A percentile compares a stretch with the other conserved stretches of the same genome.
phyloP scores from a whole-genome alignment of 331 rosid genomes.

The Malus hybrid region DNA sequence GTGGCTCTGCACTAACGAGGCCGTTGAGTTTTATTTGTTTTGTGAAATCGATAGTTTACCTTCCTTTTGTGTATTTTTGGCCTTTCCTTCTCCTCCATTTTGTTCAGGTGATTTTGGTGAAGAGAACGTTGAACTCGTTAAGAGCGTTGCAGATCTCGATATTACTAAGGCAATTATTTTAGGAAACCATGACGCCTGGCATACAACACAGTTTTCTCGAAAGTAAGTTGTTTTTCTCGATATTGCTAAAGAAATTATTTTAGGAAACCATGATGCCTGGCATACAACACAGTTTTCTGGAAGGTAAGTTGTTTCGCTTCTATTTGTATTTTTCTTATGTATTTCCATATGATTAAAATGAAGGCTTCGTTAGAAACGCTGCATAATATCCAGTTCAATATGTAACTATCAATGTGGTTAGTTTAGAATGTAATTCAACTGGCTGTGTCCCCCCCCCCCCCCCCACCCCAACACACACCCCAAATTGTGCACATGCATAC shows the following conservation, averaged over 20 bases:
- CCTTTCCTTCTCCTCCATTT: slow-evolving; percentile 10
- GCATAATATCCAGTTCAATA: background rate
- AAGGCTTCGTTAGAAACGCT: background rate
- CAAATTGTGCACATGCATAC: background rate
- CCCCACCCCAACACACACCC: background rate
- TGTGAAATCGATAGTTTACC: background rate
- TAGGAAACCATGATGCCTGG: slow-evolving; percentile 97
- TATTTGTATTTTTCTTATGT: background rate
- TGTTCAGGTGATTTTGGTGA: slow-evolving; percentile 84
- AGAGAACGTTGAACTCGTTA: slow-evolving; percentile 78
- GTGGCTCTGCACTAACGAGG: background rate
- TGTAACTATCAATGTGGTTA: background rate
- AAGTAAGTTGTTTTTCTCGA: slow-evolving; percentile 37
- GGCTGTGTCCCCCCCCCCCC: background rate
- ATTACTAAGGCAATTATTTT: slow-evolving; percentile 71
- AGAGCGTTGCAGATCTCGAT: slow-evolving; percentile 51
- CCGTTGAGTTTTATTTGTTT: slow-evolving; percentile 5
- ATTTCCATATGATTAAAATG: background rate
- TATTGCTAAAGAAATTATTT: slow-evolving; percentile 21
- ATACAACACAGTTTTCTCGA: slow-evolving; percentile 56
- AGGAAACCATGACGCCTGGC: slow-evolving; percentile 97
- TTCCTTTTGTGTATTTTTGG: slow-evolving; percentile 5
- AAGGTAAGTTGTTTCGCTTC: slow-evolving; percentile 38
- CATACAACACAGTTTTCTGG: slow-evolving; percentile 60
- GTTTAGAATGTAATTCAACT: background rate